These are phyloP conservation scores for Phytophthora sojae DNA, from an alignment of 352 stramenopile genomes.

Conservation along the genomic window DNA sequence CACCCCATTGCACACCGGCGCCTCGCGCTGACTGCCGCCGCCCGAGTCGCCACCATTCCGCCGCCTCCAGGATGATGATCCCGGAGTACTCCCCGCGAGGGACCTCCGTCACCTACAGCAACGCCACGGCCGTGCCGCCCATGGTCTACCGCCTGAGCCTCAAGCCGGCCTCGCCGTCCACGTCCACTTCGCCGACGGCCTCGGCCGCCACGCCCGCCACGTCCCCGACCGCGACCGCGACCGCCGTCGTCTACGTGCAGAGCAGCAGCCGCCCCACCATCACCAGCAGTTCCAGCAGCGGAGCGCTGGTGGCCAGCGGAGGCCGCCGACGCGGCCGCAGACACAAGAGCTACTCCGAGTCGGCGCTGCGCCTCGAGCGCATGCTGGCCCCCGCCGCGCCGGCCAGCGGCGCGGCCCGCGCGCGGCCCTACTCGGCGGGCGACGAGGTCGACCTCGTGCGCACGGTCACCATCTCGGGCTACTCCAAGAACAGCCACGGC, in stretches of 20 bases:
- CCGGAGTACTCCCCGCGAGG: slow-evolving; percentile 51
- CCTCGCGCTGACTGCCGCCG: slow-evolving; percentile 1
- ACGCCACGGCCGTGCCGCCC: slow-evolving; percentile 29
- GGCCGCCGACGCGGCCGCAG: slow-evolving; percentile 35
- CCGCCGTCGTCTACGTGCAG: slow-evolving; percentile 26
- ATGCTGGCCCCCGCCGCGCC: slow-evolving; percentile 37
- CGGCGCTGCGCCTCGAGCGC: slow-evolving; percentile 57
- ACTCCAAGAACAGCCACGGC: slow-evolving; percentile 68
- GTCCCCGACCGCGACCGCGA: slow-evolving; percentile 10
- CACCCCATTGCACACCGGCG: too few species aligned
- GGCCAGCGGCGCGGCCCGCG: slow-evolving; percentile 22
- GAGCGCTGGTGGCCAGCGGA: slow-evolving; percentile 26
- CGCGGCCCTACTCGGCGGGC: slow-evolving; percentile 64
- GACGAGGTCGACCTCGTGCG: slow-evolving; percentile 53
- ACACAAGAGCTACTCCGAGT: slow-evolving; percentile 77
- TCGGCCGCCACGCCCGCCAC: slow-evolving; percentile 7
- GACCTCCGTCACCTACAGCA: slow-evolving; percentile 45
- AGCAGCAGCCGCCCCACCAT: slow-evolving; percentile 27
- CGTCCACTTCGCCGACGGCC: slow-evolving; percentile 19
- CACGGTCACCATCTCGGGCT: slow-evolving; percentile 68
- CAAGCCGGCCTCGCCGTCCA: slow-evolving; percentile 37
- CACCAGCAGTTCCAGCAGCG: slow-evolving; percentile 27
- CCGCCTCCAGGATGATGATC: slow-evolving; percentile 46
- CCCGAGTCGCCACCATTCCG: slow-evolving; percentile 29
- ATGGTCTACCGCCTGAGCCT: slow-evolving; percentile 51